phyloP scores from a whole-genome alignment of 2,329 filamentous ascomycete species.

The Aspergillus ibericus region DNA sequence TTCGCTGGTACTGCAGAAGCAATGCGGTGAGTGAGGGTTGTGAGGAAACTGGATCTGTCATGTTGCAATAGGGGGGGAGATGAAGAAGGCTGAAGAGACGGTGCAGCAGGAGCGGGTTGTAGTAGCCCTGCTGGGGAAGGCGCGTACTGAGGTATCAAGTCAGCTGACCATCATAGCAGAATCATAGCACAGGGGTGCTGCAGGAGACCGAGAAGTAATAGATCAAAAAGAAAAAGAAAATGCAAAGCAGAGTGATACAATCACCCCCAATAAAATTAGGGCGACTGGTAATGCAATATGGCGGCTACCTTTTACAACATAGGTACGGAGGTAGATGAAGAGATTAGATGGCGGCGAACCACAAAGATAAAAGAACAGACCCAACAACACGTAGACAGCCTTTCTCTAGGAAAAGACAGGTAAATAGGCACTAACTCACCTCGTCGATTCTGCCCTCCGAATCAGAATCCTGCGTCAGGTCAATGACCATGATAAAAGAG shows the following conservation, averaged over 20 bases:
- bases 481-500: constrained; percentile 23
- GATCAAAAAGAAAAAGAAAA: background rate
- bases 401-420: no score
- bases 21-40: constrained; percentile 16
- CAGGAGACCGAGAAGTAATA: background rate
- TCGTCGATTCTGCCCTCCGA: constrained; percentile 13
- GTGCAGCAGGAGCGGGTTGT: background rate
- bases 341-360: background rate
- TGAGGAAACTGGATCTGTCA: constrained; percentile 6
- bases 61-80: background rate
- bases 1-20: constrained; percentile 19
- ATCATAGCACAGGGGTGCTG: background rate
- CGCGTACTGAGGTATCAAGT: background rate
- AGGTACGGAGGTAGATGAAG: no score
- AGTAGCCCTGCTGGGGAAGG: background rate
- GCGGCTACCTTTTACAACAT: background rate
- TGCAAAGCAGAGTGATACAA: background rate
- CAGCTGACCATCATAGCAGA: background rate
- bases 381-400: background rate
- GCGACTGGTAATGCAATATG: background rate
- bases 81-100: background rate
- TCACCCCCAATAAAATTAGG: background rate
- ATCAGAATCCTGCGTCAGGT: constrained; percentile 28
- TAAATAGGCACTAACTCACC: constrained; percentile 8
- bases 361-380: background rate